Evolutionary conservation across 805 yeast genomes (phyloP), one percentile per base, ranked within the genome.

Genomic region (Yarrowia deformans): DNA sequence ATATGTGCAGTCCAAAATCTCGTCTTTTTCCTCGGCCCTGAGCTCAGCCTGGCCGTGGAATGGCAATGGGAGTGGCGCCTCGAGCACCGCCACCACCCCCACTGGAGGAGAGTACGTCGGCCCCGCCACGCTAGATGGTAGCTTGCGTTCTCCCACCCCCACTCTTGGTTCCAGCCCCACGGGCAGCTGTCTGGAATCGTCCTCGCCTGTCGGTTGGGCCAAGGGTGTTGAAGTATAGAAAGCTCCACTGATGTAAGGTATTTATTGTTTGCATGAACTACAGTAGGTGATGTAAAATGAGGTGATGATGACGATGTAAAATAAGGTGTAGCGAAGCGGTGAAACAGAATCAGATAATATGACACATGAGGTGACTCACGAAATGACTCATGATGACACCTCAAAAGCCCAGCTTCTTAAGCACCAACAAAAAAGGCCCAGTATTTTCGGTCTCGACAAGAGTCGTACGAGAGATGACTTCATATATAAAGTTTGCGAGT

Each of bases 221-320:
- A 60, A 60, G 66, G 66, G 66, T 34, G 66, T 45, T 13, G 66
- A 60, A 60, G 66, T 60, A 60, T 60, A 60, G 66, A 56, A 50
- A 60, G 66, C 66, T 60, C 66, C 52, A 56, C 64, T 56, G 64
- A 60, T 60, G 66, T 60, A 60, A 60, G 66, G 66, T 60, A 60
- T 60, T 60, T 60, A 60, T 60, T 60, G 66, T 60, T 60, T 60
- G 66, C 66, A 43, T 60, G 66, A 45, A 43, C 1, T 23, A n/a
- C n/a, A n/a, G n/a, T 2, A 3, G 12, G 29, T 23, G 4, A 4
- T 2, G 29, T 23, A 23, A n/a, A n/a, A n/a, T n/a, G n/a, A n/a
- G n/a, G n/a, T n/a, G n/a, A n/a, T n/a, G n/a, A n/a, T n/a, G n/a
- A n/a, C n/a, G n/a, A n/a, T n/a, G n/a, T n/a, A n/a, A n/a, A n/a